Evolutionary conservation across 2,329 filamentous ascomycete species (phyloP).

Genomic region (Raffaelea albimanens): DNA sequence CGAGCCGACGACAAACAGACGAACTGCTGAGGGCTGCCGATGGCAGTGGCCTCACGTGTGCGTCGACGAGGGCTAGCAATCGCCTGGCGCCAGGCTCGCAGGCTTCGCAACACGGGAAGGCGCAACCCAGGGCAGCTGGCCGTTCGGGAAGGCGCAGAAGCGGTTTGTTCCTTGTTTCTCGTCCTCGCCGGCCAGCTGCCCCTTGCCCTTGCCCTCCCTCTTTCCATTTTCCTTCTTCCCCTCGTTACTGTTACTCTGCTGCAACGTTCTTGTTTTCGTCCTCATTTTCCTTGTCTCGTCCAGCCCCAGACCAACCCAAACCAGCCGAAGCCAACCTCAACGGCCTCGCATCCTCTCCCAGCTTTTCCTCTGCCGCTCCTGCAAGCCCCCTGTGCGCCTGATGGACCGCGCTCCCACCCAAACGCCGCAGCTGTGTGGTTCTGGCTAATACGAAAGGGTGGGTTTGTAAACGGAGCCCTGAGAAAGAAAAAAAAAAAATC

Average conservation of each 20-base stretch:
- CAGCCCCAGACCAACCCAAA: not conserved
- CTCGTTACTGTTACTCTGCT: too few species aligned
- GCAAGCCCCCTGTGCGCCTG: slow-evolving; percentile 3
- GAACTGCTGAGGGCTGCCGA: too few species aligned
- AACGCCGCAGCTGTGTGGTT: slow-evolving; percentile 3
- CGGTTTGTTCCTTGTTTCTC: not conserved
- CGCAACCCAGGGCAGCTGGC: not conserved
- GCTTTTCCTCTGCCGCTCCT: not conserved
- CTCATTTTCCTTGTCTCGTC: not conserved
- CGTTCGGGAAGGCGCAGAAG: not conserved
- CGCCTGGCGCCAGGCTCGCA: not conserved
- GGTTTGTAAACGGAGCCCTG: not conserved
- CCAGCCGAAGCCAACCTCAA: not conserved
- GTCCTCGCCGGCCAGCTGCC: too few species aligned
- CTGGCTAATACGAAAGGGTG: slow-evolving; percentile 2
- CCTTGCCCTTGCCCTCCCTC: not conserved
- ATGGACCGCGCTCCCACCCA: slow-evolving; percentile 6
- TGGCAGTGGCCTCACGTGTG: not conserved
- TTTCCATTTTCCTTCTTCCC: not conserved
- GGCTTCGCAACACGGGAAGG: not conserved
- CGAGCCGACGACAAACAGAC: not conserved
- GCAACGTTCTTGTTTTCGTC: not conserved
- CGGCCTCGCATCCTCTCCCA: not conserved
- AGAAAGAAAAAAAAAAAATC: not conserved
- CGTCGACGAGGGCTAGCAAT: too few species aligned